phyloP scores from a whole-genome alignment of 2,329 filamentous ascomycete species.

The Cladosporium halotolerans region DNA sequence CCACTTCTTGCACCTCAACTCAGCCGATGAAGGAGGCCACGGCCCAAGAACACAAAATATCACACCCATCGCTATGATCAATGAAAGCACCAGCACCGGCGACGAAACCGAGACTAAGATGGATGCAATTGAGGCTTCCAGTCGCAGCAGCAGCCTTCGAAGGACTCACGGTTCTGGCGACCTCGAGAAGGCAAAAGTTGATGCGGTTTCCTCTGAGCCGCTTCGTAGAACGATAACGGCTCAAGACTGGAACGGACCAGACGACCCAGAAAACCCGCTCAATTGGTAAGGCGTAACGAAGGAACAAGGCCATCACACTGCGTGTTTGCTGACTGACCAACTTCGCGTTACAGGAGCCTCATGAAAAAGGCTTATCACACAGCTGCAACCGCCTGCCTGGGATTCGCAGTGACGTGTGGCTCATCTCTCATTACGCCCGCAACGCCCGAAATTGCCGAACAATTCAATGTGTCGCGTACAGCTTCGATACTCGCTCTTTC shows the following conservation, averaged over 20 bases:
- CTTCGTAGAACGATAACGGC: slow-evolving; percentile 1
- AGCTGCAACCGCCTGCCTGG: slow-evolving; percentile 29
- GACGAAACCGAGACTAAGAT: no score
- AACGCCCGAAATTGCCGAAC: slow-evolving; percentile 15
- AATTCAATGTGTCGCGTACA: slow-evolving; percentile 51
- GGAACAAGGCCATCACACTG: background rate
- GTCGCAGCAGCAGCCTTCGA: no score
- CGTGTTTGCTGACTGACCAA: background rate
- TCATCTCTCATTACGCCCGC: slow-evolving; percentile 22
- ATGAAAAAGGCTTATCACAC: slow-evolving; percentile 27
- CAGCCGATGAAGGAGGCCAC: no score
- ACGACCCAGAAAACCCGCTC: slow-evolving; percentile 23
- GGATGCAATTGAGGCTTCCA: no score
- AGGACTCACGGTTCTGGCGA: background rate
- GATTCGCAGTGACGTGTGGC: slow-evolving; percentile 31
- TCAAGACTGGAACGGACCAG: slow-evolving; percentile 16
- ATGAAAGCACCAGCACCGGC: no score
- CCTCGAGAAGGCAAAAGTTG: background rate
- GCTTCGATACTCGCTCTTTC: slow-evolving; percentile 54
- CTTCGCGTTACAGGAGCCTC: background rate
- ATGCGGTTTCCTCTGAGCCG: background rate
- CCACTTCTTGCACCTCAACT: no score
- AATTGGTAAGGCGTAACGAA: slow-evolving; percentile 16
- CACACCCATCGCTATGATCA: no score
- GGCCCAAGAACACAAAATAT: no score